Evolutionary conservation across 2,329 filamentous ascomycete species (phyloP), one percentile per base, ranked within the genome.

Genomic region (Colletotrichum sp.): DNA sequence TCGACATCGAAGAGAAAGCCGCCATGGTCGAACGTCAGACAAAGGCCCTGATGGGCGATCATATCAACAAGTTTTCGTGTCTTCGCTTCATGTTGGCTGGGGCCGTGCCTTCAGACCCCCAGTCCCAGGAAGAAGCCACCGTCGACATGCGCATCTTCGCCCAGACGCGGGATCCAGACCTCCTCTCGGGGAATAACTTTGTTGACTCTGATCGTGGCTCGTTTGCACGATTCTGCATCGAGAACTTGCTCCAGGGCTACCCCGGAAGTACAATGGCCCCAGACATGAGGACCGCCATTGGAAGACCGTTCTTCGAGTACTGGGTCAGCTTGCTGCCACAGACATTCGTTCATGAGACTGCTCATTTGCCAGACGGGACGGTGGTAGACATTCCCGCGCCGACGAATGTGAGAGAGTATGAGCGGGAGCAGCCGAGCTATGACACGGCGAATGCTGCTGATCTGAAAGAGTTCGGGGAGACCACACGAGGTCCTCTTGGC

Each of bases 11-110:
- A 2, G 81, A 87, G 76, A 91, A 91, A 79, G 90, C 87, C 80
- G 85, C 88, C 57, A 80, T 90, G 0, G 82, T 87, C 28, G 88
- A 91, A 78, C 83, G 81, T 8, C 89, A 90, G 80, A 78, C 90
- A 13, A 83, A 85, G 2, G 82, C 83, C 71, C 85, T 85, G 6
- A 81, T 90, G 16, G 79, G 84, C n/a, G 81, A 86, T 4, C 81
- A 82, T 7, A 72, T 83, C 28, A 81, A 87, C 24, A 81, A 86
- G 39, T 84, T 90, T 60, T 86, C 90, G 70, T 80, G 88, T 5
- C 82, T 91, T n/a, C 89, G 91, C 49, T 90, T 91, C 68, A 86
- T 6, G 80, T 80, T 16, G 24, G 78, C 86, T 16, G 79, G 78
- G 28, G 72, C 73, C 5, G 72, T 78, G 9, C 77, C 81, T 15